Evolutionary conservation across 192 early-diverging fungal genomes (phyloP), one percentile per base, ranked within the genome.

Genomic region (Oehlia diaphana): DNA sequence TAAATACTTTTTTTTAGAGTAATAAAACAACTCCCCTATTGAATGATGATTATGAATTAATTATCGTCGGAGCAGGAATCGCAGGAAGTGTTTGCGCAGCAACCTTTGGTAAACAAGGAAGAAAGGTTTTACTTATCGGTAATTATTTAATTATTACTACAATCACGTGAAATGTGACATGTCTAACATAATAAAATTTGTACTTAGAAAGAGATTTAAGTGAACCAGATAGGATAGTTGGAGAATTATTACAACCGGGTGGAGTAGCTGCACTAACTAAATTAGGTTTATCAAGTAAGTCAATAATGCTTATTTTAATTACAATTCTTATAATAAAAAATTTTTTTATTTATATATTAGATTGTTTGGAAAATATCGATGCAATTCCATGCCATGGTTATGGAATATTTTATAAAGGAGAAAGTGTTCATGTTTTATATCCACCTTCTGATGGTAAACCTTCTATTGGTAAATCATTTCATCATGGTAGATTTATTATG

Each of bases 171-270:
- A 58, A 13, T 9, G 50, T n/a, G 4, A 65, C 53, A 26, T 23
- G 58, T 31, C 44, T 28, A 28, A 47, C 47, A 4, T 50, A 31
- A 4, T 50, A 31, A 23, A 69, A 42, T 23, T 19, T 39, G 2
- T 37, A 33, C 16, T 14, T 89, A 76, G 98, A 99, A 81, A 88
- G 96, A 78, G 96, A 95, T 83, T 91, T 96, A 90, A 88, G 68
- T 77, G 95, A 98, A 82, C 98, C 98, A 3, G 96, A 99, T 86
- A 93, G 98, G 63, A 98, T 99, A 78, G 98, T 99, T 28, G 98
- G 98, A 39, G 98, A 99, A 84, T 85, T 98, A 42, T 87, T 99
- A 83, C 98, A 99, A 84, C 98, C 98, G 19, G 93, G 96, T 10
- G 98, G 98, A 71, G 89, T 95, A 70, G 89, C 92, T 79, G 95